These are phyloP conservation scores for Tillandsia leiboldiana DNA, from an alignment of 176 grass and related monocot species.

Conservation along the genomic window DNA sequence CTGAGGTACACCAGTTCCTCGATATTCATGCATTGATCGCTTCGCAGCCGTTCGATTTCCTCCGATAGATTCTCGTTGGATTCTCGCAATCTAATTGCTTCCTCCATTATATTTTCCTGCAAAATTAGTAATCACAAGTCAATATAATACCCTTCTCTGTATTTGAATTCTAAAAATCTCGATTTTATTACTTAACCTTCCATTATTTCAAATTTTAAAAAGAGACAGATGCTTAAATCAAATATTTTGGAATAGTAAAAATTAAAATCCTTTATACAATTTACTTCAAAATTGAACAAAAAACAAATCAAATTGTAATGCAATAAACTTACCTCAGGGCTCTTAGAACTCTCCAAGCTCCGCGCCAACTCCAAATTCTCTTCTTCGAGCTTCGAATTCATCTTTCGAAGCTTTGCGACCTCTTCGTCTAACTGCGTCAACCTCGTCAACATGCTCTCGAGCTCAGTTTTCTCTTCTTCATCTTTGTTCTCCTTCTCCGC, in stretches of 20 bases:
- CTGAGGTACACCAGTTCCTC: conserved; percentile 91
- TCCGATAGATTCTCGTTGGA: conserved; percentile 39
- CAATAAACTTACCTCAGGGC: conserved; percentile 30
- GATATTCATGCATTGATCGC: conserved; percentile 42
- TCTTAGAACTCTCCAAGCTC: conserved; percentile 23
- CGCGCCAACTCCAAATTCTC: conserved; percentile 52
- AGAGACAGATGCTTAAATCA: too few species aligned
- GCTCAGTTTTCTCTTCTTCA: conserved; percentile 23
- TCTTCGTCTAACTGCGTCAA: conserved; percentile 34
- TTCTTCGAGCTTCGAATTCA: conserved; percentile 47
- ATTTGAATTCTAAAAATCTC: too few species aligned
- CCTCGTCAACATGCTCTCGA: conserved; percentile 20
- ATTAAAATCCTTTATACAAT: not conserved
- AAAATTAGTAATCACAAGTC: not conserved
- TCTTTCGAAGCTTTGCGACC: conserved; percentile 33
- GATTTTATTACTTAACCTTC: too few species aligned
- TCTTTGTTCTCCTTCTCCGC: conserved; percentile 20
- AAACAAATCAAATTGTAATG: not conserved
- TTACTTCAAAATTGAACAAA: not conserved
- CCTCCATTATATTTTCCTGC: conserved; percentile 38
- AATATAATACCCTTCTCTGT: too few species aligned
- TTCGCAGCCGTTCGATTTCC: conserved; percentile 62
- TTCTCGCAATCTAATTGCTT: conserved; percentile 33
- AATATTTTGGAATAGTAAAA: too few species aligned
- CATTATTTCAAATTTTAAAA: too few species aligned